Base-by-base conservation (phyloP, 177 flowering plant genomes). In the Vitis hybrid region DNA sequence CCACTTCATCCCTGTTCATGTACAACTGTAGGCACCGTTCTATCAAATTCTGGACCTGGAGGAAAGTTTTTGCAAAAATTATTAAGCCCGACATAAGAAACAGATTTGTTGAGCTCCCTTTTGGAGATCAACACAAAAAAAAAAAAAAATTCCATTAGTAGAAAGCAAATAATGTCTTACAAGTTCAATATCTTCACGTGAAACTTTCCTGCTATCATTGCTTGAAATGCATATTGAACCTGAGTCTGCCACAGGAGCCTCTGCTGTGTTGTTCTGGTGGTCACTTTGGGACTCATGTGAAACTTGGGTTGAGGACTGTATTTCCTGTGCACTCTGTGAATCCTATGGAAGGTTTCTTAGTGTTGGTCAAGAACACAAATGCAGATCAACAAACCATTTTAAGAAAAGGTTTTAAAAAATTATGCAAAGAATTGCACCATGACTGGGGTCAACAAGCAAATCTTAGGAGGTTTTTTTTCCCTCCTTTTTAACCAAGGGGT, bases 161-260 rank as follows among this genome's bases (percentile, higher is more conserved):
- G 21, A 30, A 16, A 67, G 59, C 62, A 11, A 21, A 11, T 27
- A n/a, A 68, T 21, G 18, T 60, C 93, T 85, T 82, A 94, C 98
- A 70, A 94, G 91, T 84, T 87, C 95, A 75, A 94, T 90, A 81
- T 94, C 99, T 82, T 91, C 89, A 49, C 92, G 92, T n/a, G 99
- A 92, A 74, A 91, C 93, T 72, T 86, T 94, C 74, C 87, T 81
- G 70, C 79, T 72, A 72, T 90, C 97, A 83, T 83, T 88, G 84
- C 91, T 89, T 66, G 97, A 85, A 71, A 81, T 82, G 11, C 96
- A 86, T 66, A 86, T 76, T 46, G 96, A 91, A 64, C 88, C 91
- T 9, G 97, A 84, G 73, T 88, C 96, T 35, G 82, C 82, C 30
- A 84, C 71, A 27, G 96, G 89, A 70, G 83, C 84, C 71, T 92